A percentile compares a stretch with the other conserved stretches of the same genome.
Evolutionary conservation across 202 grass and related monocot genomes (phyloP).

Genomic region (Zoysia matrella): DNA sequence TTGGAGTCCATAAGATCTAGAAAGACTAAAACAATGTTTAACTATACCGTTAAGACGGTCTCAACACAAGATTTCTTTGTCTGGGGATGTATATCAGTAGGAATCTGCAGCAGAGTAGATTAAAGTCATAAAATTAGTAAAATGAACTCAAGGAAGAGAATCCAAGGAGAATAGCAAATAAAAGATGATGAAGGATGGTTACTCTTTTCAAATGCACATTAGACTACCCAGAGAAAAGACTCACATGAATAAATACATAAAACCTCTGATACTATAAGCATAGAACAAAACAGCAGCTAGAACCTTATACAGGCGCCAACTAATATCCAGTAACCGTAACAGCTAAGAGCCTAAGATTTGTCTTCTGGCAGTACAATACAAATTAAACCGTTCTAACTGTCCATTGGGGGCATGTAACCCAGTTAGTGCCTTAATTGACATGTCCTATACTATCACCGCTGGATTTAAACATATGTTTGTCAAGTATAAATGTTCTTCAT

Average conservation of each 20-base stretch:
- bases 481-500: neutral
- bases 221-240: neutral
- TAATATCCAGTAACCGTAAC: neutral
- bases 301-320: neutral
- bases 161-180: slow-evolving; percentile 8
- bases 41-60: slow-evolving; percentile 92
- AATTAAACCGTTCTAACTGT: slow-evolving; percentile 10
- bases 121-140: slow-evolving; percentile 26
- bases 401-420: neutral
- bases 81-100: slow-evolving; percentile 84
- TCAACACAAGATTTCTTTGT: slow-evolving; percentile 97
- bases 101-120: slow-evolving; percentile 70
- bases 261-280: neutral
- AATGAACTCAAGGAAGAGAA: slow-evolving; percentile 31
- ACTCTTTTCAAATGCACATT: neutral
- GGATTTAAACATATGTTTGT: neutral
- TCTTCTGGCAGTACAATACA: slow-evolving; percentile 13
- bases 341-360: neutral
- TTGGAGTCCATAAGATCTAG: neutral
- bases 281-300: slow-evolving; percentile 10
- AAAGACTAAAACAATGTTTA: neutral
- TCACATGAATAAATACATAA: slow-evolving; percentile 3
- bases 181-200: slow-evolving; percentile 6
- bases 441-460: neutral
- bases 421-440: neutral